Evolutionary conservation across 73 alveolate genomes (phyloP), one percentile per base, ranked within the genome.

Genomic region (Paramecium sexaurelia): DNA sequence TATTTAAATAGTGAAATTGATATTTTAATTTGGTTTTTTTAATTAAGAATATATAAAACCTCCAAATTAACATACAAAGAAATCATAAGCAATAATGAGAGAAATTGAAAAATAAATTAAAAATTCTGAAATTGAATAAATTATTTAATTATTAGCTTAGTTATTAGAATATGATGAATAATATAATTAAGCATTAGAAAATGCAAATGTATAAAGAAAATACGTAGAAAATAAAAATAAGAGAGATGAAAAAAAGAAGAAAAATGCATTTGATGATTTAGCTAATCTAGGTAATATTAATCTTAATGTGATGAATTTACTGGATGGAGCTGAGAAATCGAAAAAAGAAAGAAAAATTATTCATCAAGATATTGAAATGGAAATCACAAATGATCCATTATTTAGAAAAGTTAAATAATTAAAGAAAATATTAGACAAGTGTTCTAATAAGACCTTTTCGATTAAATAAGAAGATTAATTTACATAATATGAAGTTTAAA

Each of bases 101-200:
- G 75, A 85, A 85, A 47, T 55, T 5, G 84, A 51, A 47, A 55
- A 84, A 84, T 32, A 85, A 33, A 19, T 55, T 15, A 51, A 85
- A 35, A 75, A 61, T 33, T 86, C 93, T 11, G 93, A 86, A 36
- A 20, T 86, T 13, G 93, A 86, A 33, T 56, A 75, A 20, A 86
- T 86, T 9, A 61, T 86, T n/a, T 56, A 51, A 9, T 29, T 45
- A 15, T 29, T 86, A 24, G 75, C 86, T 2, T 71, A 61, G 5
- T 37, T 86, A 10, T 37, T 86, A 15, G 93, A 86, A 86, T 86
- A 56, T 86, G 93, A 86, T 29, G 93, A 86, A 57, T 56, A 36
- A n/a, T 86, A 86, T 39, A 56, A 56, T 66, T 22, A 55, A 29
- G 93, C 83, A 17, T 11, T 86, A 37, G 67, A 86, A 13, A 40